Conservation (phyloP, 129 eudicot species). For the Centella asiatica region DNA sequence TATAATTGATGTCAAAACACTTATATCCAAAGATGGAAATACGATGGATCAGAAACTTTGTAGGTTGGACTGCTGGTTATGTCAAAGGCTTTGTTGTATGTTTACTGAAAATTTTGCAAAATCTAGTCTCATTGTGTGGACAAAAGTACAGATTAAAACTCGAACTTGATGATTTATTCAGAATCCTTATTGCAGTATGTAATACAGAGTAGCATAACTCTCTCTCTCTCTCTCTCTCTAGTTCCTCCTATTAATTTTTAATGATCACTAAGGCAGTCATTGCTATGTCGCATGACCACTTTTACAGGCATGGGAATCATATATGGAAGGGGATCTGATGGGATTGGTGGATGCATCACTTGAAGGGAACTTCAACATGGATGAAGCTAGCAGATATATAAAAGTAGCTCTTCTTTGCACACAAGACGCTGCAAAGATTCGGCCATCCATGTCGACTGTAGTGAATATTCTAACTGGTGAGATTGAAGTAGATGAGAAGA, state of each 20-base stretch:
- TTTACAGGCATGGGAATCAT: conserved; percentile 36
- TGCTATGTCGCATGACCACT: neutral
- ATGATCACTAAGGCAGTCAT: neutral
- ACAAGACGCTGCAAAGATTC: conserved; percentile 26
- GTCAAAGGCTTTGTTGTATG: no score
- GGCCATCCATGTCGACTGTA: conserved; percentile 39
- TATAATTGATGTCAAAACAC: no score
- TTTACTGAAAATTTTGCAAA: neutral
- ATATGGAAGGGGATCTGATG: conserved; percentile 22
- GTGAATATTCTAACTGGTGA: conserved; percentile 35
- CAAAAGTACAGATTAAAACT: neutral
- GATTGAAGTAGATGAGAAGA: conserved; percentile 21
- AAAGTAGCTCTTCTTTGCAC: conserved; percentile 40
- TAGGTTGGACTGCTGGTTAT: no score
- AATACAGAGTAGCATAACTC: neutral
- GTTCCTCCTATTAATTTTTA: no score
- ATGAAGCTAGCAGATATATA: conserved; percentile 29
- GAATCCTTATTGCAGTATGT: neutral
- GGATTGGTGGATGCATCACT: conserved; percentile 26
- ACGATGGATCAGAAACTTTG: no score
- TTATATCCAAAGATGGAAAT: no score
- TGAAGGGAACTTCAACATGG: conserved; percentile 21
- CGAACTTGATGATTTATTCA: neutral
- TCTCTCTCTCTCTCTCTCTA: neutral
- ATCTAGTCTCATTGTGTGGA: neutral